Percentiles rank a stretch among this genome's conserved stretches.
These are phyloP conservation scores for Thraustochytrium striatum DNA, from an alignment of 352 stramenopile species.

Conservation along the genomic window DNA sequence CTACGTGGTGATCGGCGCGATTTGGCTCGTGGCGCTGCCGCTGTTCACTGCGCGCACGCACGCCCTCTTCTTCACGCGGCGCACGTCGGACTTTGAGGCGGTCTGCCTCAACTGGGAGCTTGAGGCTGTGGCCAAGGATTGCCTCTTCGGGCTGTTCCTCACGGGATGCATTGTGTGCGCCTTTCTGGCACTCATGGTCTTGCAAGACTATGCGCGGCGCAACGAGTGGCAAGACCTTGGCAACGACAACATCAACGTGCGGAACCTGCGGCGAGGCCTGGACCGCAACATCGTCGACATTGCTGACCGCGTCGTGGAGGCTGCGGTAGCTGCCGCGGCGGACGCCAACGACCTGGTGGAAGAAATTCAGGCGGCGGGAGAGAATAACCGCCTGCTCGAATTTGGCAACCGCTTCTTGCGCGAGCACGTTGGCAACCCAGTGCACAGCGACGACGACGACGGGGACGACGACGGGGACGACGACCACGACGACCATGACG, in stretches of 20 bases:
- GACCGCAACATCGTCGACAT: constrained; percentile 24
- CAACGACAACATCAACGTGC: not conserved
- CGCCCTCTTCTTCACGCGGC: constrained; percentile 74
- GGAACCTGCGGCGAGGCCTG: not conserved
- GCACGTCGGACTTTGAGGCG: constrained; percentile 74
- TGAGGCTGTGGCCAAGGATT: constrained; percentile 66
- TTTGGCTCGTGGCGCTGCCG: constrained; percentile 79
- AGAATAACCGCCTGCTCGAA: constrained; percentile 37
- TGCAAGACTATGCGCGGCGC: constrained; percentile 80
- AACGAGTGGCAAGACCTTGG: constrained; percentile 63
- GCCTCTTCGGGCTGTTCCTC: constrained; percentile 75
- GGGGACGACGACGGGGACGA: not conserved
- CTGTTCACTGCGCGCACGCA: constrained; percentile 78
- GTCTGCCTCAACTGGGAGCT: constrained; percentile 67
- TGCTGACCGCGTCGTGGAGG: constrained; percentile 36
- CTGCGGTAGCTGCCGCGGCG: constrained; percentile 19
- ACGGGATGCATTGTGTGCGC: constrained; percentile 81
- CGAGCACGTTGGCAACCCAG: not conserved
- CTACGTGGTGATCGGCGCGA: constrained; percentile 63
- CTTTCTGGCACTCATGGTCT: constrained; percentile 85
- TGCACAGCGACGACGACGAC: not conserved
- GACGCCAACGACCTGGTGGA: constrained; percentile 39
- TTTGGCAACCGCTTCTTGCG: constrained; percentile 31
- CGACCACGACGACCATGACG: not conserved
- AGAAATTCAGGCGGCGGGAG: constrained; percentile 27